A percentile compares a stretch with the other conserved stretches of the same genome.
Conservation (phyloP, 768 basidiomycete species). For the Cantharellus cinnabarinus region DNA sequence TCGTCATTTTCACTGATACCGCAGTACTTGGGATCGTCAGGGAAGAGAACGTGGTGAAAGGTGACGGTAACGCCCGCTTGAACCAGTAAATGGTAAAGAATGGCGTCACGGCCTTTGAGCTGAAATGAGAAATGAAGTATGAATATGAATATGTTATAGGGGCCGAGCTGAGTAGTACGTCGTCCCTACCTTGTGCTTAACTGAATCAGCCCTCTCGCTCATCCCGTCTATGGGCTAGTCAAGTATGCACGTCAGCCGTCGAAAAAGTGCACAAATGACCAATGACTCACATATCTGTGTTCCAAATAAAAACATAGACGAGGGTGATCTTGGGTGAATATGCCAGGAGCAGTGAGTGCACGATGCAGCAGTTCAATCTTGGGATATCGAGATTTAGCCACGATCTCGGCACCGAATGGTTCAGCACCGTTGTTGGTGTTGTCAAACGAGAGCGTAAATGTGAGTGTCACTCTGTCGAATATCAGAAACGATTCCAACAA, state of each 20-base stretch:
- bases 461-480: neutral
- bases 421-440: neutral
- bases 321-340: neutral
- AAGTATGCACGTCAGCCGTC: neutral
- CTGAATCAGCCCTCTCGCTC: neutral
- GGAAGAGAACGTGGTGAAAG: too few relatives aligned
- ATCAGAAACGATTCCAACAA: neutral
- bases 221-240: neutral
- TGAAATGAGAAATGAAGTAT: neutral
- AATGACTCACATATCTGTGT: neutral
- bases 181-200: neutral
- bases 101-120: neutral
- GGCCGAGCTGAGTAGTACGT: neutral
- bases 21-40: too few relatives aligned
- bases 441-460: neutral
- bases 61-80: too few relatives aligned
- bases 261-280: neutral
- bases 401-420: neutral
- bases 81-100: neutral
- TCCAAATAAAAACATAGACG: neutral
- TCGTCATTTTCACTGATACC: too few relatives aligned
- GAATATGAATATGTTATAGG: neutral
- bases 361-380: neutral
- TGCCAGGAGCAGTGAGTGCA: neutral
- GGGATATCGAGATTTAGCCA: neutral